phyloP scores from a whole-genome alignment of 192 early-diverging fungal genomes.

The Coemansia sp. region DNA sequence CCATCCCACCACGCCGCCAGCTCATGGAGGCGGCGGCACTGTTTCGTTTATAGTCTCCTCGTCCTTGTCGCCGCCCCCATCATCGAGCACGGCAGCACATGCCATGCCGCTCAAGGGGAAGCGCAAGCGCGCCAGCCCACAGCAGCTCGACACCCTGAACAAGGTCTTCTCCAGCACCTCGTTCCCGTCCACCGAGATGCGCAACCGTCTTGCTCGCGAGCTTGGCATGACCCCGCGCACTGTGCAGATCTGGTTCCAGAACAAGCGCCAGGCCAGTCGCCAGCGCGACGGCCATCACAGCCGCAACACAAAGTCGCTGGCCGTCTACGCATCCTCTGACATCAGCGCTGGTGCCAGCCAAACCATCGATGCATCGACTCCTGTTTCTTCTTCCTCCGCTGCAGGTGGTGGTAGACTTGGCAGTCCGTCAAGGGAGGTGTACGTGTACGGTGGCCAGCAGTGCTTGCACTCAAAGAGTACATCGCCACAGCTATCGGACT shows the following conservation, averaged over 20 bases:
- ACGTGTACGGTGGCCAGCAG: not conserved
- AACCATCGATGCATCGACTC: not conserved
- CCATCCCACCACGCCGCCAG: not conserved
- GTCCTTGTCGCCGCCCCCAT: conserved; percentile 20
- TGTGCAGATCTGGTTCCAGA: conserved; percentile 98
- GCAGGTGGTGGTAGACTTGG: not conserved
- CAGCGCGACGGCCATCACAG: conserved; percentile 57
- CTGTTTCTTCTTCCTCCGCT: not conserved
- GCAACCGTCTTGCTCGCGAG: conserved; percentile 72
- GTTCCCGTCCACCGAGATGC: conserved; percentile 81
- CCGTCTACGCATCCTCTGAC: conserved; percentile 18
- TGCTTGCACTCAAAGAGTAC: conserved; percentile 23
- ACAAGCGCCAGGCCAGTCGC: conserved; percentile 79
- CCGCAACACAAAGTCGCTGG: conserved; percentile 51
- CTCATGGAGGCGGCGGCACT: not conserved
- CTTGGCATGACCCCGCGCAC: conserved; percentile 88
- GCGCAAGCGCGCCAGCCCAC: conserved; percentile 77
- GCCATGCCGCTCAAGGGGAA: conserved; percentile 61
- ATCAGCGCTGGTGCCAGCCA: conserved; percentile 7
- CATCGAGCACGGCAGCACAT: not conserved
- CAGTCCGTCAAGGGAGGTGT: not conserved
- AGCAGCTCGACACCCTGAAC: conserved; percentile 76
- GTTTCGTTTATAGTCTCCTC: not conserved
- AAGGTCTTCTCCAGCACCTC: conserved; percentile 73
- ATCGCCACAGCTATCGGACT: conserved; percentile 22